phyloP scores from a whole-genome alignment of 768 basidiomycete species.

The Panaeolus cyanescens region DNA sequence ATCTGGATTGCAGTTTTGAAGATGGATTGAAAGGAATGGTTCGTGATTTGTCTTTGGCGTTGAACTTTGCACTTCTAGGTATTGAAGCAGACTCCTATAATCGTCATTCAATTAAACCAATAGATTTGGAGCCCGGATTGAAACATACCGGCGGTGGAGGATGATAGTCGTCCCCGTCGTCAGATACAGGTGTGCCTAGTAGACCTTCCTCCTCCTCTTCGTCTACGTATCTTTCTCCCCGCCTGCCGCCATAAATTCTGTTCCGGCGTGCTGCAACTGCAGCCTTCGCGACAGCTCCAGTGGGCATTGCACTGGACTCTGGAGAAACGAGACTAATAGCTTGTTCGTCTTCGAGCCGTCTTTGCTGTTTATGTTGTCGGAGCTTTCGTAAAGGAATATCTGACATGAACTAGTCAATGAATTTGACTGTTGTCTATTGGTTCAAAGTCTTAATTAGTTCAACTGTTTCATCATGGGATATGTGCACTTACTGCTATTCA shows the following conservation, averaged over 20 bases:
- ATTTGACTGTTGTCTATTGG: not conserved
- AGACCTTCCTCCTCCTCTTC: conserved; percentile 20
- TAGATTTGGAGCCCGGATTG: not conserved
- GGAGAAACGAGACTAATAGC: conserved; percentile 19
- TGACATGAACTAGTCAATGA: conserved; percentile 46
- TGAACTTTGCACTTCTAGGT: conserved; percentile 24
- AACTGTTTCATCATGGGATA: not conserved
- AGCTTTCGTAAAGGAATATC: conserved; percentile 73
- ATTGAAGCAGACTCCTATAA: conserved; percentile 23
- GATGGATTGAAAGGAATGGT: conserved; percentile 75
- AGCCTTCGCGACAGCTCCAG: conserved; percentile 24
- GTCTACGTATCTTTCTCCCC: conserved; percentile 49
- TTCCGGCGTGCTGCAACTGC: conserved; percentile 27
- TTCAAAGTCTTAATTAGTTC: not conserved
- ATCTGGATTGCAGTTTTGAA: conserved; percentile 75
- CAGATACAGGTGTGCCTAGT: conserved; percentile 12
- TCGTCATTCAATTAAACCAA: conserved; percentile 1
- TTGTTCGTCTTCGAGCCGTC: conserved; percentile 17
- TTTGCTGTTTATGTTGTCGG: conserved; percentile 44
- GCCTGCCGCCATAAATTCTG: conserved; percentile 36
- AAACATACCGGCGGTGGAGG: conserved; percentile 17
- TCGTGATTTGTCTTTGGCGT: conserved; percentile 69
- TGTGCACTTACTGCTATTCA: not conserved
- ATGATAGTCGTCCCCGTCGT: conserved; percentile 15
- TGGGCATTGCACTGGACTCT: conserved; percentile 27